Conservation (phyloP, 352 stramenopile species). For the Globisporangium heterothallicum region DNA sequence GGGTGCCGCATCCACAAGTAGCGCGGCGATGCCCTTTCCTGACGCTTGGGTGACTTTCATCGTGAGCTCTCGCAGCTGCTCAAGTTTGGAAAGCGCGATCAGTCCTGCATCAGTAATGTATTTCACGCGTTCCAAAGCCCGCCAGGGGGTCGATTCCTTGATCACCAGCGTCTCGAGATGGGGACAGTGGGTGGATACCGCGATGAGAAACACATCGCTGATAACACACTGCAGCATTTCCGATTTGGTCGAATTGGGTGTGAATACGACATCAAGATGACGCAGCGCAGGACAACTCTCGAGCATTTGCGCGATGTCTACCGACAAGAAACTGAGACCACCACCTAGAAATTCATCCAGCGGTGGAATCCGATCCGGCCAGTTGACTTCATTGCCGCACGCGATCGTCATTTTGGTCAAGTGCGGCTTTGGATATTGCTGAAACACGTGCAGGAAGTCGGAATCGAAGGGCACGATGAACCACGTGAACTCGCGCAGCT, state of each 20-base stretch:
- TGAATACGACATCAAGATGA: background rate
- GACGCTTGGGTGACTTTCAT: background rate
- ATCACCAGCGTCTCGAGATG: background rate
- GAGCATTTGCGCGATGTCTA: background rate
- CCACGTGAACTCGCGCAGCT: constrained; percentile 13
- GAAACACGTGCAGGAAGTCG: constrained; percentile 13
- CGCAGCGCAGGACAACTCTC: background rate
- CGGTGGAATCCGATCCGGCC: background rate
- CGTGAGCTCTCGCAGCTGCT: background rate
- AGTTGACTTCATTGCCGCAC: background rate
- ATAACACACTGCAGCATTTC: background rate
- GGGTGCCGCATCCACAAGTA: background rate
- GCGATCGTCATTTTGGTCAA: constrained; percentile 15
- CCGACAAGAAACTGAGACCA: background rate
- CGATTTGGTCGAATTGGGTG: background rate
- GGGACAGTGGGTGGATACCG: background rate
- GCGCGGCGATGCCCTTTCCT: background rate
- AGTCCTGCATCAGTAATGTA: background rate
- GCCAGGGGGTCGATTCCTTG: background rate
- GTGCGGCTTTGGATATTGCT: background rate
- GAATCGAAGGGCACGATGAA: constrained; percentile 12
- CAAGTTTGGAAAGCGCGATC: background rate
- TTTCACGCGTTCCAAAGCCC: background rate
- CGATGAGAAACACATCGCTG: background rate
- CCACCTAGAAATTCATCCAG: background rate